Conservation (phyloP, 2,329 filamentous ascomycete genomes). For the Chaetoscypha palmicola region DNA sequence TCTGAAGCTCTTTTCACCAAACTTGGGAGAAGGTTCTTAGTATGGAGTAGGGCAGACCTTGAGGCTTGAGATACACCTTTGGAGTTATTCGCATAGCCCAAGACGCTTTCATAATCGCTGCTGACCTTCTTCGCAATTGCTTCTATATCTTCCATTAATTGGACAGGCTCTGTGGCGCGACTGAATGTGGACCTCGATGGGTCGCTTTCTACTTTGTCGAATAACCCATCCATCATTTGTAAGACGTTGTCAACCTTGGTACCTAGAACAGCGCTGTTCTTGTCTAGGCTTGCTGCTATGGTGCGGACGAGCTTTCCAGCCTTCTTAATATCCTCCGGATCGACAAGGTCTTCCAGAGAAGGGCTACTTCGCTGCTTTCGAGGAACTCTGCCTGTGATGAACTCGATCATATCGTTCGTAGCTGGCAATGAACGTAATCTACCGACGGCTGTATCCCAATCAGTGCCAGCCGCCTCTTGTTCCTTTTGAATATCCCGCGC, state of each 20-base stretch:
- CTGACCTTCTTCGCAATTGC: conserved; percentile 80
- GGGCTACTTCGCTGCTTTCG: conserved; percentile 40
- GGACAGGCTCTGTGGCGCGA: conserved; percentile 55
- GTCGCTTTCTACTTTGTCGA: conserved; percentile 55
- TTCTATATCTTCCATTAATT: conserved; percentile 77
- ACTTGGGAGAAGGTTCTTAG: conserved; percentile 53
- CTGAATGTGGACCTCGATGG: conserved; percentile 47
- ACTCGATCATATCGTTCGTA: conserved; percentile 57
- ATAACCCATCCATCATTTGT: conserved; percentile 52
- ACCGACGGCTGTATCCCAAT: conserved; percentile 63
- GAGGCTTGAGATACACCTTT: conserved; percentile 57
- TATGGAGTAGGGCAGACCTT: conserved; percentile 57
- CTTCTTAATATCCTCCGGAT: conserved; percentile 63
- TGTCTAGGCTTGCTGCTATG: conserved; percentile 52
- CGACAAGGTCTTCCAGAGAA: conserved; percentile 69
- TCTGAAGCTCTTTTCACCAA: conserved; percentile 49
- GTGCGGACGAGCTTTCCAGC: conserved; percentile 59
- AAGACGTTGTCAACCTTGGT: conserved; percentile 53
- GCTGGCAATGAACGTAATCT: conserved; percentile 59
- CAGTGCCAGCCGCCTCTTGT: conserved; percentile 54
- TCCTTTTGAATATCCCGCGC: conserved; percentile 60
- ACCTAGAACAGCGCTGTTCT: conserved; percentile 54
- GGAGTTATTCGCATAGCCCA: conserved; percentile 60
- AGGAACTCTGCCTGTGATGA: conserved; percentile 49
- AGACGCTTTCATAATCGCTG: conserved; percentile 73